phyloP scores from a whole-genome alignment of 768 basidiomycete species.

The Suillus americanus region DNA sequence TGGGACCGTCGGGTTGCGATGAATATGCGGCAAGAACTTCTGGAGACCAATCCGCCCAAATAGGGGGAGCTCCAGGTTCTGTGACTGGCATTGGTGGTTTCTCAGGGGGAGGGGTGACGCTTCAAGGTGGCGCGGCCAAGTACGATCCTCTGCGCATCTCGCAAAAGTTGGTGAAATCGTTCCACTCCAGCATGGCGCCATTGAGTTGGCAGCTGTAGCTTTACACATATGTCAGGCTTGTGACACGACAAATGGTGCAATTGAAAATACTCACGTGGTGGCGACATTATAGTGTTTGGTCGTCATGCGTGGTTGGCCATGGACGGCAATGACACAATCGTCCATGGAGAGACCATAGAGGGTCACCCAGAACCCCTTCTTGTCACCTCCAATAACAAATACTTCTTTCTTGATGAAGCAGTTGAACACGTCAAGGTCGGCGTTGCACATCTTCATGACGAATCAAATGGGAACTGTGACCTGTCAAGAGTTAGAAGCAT shows the following conservation, averaged over 20 bases:
- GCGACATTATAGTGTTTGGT: neutral
- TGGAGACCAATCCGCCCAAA: too few relatives aligned
- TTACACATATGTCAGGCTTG: neutral
- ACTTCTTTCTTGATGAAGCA: neutral
- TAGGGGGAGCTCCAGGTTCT: too few relatives aligned
- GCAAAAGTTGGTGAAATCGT: neutral
- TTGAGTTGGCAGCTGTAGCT: neutral
- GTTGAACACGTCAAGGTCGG: too few relatives aligned
- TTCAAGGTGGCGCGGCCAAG: too few relatives aligned
- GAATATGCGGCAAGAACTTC: too few relatives aligned
- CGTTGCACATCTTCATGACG: too few relatives aligned
- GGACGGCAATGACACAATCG: neutral
- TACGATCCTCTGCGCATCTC: neutral
- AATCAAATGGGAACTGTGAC: too few relatives aligned
- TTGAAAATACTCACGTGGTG: neutral
- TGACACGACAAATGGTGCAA: neutral
- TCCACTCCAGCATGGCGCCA: neutral
- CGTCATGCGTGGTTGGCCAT: neutral
- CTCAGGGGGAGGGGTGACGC: too few relatives aligned
- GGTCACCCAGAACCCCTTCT: neutral
- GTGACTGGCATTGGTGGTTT: too few relatives aligned
- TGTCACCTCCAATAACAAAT: rapidly evolving
- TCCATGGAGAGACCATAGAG: neutral
- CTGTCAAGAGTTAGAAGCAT: too few relatives aligned
- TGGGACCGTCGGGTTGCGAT: too few relatives aligned